Evolutionary conservation across 441 rosid genomes (phyloP), one percentile per base, ranked within the genome.

Genomic region (Iberis amara): DNA sequence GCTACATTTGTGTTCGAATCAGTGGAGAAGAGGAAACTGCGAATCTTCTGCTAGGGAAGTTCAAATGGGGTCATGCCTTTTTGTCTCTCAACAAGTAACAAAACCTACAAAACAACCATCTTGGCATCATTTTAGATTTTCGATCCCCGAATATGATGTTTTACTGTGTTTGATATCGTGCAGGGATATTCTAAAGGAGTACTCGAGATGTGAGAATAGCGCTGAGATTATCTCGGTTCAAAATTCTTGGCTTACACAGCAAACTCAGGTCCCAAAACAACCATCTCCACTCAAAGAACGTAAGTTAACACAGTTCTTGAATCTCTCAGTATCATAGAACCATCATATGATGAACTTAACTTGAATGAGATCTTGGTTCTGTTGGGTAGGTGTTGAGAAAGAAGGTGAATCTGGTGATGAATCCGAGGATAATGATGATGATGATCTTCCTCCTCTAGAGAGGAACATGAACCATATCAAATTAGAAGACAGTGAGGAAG

Each of bases 1-100:
- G 5, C 62, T 46, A 47, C 43, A 18, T 61, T 23, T 51, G 7
- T 47, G 24, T 12, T 57, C 27, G 18, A 51, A 42, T 55, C 81
- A 91, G 98, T 48, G 96, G 96, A 50, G 98, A 88, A 70, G 76
- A 75, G 69, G 94, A 83, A 71, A 79, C 84, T 43, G 95, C 83
- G 33, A 61, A 85, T 31, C 65, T 80, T 66, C 79, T 91, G 74
- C 80, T 91, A 14, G 83, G 85, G 46, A 91, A 88, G 80, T 91
- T 91, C 75, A 91, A 91, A 61, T 91, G 96, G 98, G 96, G 96
- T 46, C 96, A 91, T 80, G 91, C 95, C 37, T 91, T 91, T 72
- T 68, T 82, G 63, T 88, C 95, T 47, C 81, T 88, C 12, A 91
- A 88, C 82, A 80, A 87, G 96, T 91, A 74, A 50, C 15, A 30